Base-by-base conservation (phyloP, 306 rosid genomes). In the Nissolia schottii region DNA sequence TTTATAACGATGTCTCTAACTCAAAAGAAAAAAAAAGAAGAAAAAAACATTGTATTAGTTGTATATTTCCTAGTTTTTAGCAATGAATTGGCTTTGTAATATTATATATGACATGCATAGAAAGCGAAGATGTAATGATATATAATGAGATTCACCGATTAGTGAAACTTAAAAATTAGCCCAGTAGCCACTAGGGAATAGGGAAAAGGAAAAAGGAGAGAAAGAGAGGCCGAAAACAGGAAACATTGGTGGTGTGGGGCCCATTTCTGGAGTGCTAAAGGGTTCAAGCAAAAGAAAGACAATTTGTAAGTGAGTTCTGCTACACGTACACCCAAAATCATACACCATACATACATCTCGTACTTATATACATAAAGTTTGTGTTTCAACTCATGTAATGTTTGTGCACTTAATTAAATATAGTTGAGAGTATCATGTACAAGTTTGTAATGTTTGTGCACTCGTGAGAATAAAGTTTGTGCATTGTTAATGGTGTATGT, bases 91-190 rank as follows among this genome's bases (percentile, higher is more conserved):
- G n/a, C 60, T 2, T 3, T 29, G 59, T 51, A 77, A 51, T 61
- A n/a, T n/a, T n/a, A n/a, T n/a, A n/a, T 12, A 61, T 73, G 27
- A 46, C 70, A 8, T 55, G 29, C n/a, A 38, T 6, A 25, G 38
- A 18, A 43, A 70, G 66, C 43, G 18, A 73, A 49, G 56, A 5
- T 67, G 0, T 4, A 50, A 2, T 10, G 11, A 34, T 34, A 66
- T 22, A 3, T 18, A 23, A 43, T 43, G 16, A 60, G 19, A 58
- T 45, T 58, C 12, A 56, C 45, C 37, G 38, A 29, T 48, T 4
- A 13, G 51, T 70, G 66, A 62, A 77, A 77, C 41, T 10, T 19
- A 0, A 63, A 60, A 71, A 31, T 70, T 43, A 71, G 72, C 73
- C 69, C 16, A 19, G 29, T 51, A 60, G 41, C 69, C 16, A 19